Conservation (phyloP, 2,329 filamentous ascomycete species). For the Karstenula rhodostoma region DNA sequence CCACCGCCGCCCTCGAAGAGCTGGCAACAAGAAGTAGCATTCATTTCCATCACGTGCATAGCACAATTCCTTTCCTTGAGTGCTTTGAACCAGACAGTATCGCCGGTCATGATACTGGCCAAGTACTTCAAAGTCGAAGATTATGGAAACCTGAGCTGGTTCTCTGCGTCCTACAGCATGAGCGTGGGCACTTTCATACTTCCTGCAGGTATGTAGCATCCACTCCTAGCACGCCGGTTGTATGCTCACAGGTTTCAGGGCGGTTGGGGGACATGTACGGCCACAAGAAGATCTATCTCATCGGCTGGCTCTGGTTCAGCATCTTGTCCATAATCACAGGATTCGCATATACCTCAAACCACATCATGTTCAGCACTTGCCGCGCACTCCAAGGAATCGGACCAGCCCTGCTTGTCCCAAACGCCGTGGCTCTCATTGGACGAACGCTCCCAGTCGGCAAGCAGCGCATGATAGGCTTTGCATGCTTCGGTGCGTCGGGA, state of each 20-base stretch:
- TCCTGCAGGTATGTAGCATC: constrained; percentile 45
- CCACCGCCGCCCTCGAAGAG: constrained; percentile 5
- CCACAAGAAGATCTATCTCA: constrained; percentile 57
- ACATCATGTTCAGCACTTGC: constrained; percentile 46
- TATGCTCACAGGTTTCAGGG: constrained; percentile 38
- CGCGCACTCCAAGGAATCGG: constrained; percentile 58
- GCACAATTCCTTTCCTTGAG: constrained; percentile 55
- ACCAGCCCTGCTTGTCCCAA: constrained; percentile 69
- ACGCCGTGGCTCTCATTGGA: constrained; percentile 69
- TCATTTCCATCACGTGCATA: constrained; percentile 34
- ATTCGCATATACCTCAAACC: constrained; percentile 48
- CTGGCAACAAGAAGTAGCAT: constrained; percentile 25
- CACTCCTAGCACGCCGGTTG: no score
- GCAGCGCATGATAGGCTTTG: constrained; percentile 67
- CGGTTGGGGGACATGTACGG: constrained; percentile 60
- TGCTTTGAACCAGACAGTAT: constrained; percentile 46
- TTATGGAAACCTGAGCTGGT: constrained; percentile 55
- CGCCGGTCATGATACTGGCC: constrained; percentile 52
- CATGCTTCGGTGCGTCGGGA: constrained; percentile 57
- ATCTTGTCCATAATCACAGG: constrained; percentile 57
- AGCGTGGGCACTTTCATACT: constrained; percentile 61
- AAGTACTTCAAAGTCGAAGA: constrained; percentile 49
- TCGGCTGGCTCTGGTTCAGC: constrained; percentile 60
- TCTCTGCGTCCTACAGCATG: constrained; percentile 57
- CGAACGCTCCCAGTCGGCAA: constrained; percentile 63